Percentiles rank a stretch among this genome's conserved stretches.
Conservation (phyloP, 371 early-diverging fungal species). For the Choanephora cucurbitarum region DNA sequence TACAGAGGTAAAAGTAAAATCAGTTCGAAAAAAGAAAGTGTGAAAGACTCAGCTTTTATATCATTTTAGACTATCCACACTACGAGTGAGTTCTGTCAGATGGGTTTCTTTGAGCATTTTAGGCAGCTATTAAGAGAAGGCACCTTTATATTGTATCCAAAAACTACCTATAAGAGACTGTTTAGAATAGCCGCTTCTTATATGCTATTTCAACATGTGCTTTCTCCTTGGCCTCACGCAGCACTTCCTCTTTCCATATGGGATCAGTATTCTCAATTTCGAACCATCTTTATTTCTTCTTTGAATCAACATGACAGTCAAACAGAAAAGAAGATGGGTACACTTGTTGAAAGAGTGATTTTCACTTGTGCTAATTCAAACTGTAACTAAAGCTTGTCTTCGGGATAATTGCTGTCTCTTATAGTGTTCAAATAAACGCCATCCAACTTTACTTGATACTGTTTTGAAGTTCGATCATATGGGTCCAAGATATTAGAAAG, state of each 20-base stretch:
- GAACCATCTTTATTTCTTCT: not conserved
- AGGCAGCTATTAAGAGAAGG: not conserved
- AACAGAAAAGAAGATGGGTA: not conserved
- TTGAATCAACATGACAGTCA: not conserved
- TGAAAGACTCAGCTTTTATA: not conserved
- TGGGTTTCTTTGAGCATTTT: not conserved
- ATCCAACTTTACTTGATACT: not conserved
- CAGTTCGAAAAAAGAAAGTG: not conserved
- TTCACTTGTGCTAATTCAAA: not conserved
- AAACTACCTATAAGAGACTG: not conserved
- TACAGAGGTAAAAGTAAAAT: not conserved
- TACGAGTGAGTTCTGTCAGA: not conserved
- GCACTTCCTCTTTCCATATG: not conserved
- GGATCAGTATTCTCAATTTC: not conserved
- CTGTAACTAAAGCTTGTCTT: not conserved
- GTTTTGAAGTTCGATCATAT: not conserved
- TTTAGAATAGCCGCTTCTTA: not conserved
- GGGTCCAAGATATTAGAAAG: constrained; percentile 9
- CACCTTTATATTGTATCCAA: not conserved
- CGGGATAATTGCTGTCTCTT: not conserved
- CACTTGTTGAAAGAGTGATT: constrained; percentile 9
- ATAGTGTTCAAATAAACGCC: constrained; percentile 11
- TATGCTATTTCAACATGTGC: not conserved
- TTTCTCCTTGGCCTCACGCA: not conserved
- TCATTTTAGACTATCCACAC: not conserved